phyloP scores from a whole-genome alignment of 441 rosid genomes.

The Sinapis alba region DNA sequence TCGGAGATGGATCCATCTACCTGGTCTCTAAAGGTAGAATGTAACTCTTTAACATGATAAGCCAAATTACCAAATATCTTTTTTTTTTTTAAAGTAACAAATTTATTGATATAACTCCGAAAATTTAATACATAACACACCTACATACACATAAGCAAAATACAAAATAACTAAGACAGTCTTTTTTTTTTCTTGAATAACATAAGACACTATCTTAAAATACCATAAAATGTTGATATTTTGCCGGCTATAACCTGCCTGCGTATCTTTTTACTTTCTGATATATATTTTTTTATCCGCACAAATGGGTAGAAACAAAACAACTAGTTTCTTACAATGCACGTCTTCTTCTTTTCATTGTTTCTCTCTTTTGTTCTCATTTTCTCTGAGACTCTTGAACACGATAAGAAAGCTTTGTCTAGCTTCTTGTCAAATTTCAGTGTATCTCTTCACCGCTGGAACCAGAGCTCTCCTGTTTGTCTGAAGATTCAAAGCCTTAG shows the following conservation, averaged over 20 bases:
- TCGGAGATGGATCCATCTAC: no score
- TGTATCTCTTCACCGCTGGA: slow-evolving; percentile 56
- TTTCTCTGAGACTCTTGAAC: not conserved
- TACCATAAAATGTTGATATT: no score
- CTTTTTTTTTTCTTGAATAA: not conserved
- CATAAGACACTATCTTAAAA: no score
- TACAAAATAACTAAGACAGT: not conserved
- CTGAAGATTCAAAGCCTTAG: slow-evolving; percentile 79
- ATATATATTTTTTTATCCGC: not conserved
- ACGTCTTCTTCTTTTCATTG: not conserved
- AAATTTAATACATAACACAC: no score
- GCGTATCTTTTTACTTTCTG: slow-evolving; percentile 11
- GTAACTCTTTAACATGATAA: no score
- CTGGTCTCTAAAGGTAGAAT: no score
- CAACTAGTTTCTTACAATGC: not conserved
- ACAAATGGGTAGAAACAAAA: not conserved
- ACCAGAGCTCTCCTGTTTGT: slow-evolving; percentile 50
- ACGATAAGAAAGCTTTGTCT: not conserved
- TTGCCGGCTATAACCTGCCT: slow-evolving; percentile 32
- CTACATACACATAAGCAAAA: no score
- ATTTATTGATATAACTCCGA: no score
- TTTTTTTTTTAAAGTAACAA: no score
- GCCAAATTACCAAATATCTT: no score
- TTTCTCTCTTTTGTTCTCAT: not conserved
- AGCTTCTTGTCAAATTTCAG: slow-evolving; percentile 10